Evolutionary conservation across 2,329 filamentous ascomycete genomes (phyloP).

Genomic region (Cucurbitaria berberidis): DNA sequence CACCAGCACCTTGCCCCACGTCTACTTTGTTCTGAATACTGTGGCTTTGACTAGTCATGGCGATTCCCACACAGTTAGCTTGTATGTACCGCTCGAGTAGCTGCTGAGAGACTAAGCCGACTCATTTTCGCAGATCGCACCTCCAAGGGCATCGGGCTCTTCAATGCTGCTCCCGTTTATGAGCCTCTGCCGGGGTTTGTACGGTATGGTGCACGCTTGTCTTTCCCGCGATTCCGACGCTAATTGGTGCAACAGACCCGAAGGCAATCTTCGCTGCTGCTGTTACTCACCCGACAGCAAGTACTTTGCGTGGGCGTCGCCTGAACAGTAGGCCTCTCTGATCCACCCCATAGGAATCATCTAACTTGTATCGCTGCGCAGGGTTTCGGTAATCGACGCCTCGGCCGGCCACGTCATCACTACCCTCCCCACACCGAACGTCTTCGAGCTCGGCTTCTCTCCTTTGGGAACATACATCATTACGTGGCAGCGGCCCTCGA

Average conservation of each 20-base stretch:
- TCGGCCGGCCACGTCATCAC: slow-evolving; percentile 76
- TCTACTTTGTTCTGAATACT: slow-evolving; percentile 52
- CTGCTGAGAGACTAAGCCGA: slow-evolving; percentile 14
- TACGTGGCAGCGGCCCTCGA: slow-evolving; percentile 92
- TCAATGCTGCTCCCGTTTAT: slow-evolving; percentile 91
- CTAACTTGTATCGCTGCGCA: slow-evolving; percentile 38
- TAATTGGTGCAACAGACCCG: slow-evolving; percentile 64
- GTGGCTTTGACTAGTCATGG: slow-evolving; percentile 96
- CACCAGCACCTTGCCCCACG: slow-evolving; percentile 39
- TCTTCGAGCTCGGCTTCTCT: slow-evolving; percentile 95
- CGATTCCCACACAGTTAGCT: slow-evolving; percentile 90
- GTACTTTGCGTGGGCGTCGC: slow-evolving; percentile 94
- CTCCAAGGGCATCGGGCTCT: slow-evolving; percentile 92
- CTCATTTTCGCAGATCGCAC: slow-evolving; percentile 70
- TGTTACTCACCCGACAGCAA: slow-evolving; percentile 94
- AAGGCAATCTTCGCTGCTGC: slow-evolving; percentile 94
- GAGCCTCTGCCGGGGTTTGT: slow-evolving; percentile 80
- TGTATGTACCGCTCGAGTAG: slow-evolving; percentile 58
- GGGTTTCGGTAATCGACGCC: slow-evolving; percentile 84
- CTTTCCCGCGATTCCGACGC: neutral
- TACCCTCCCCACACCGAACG: slow-evolving; percentile 77
- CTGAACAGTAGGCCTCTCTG: slow-evolving; percentile 64
- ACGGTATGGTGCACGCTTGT: slow-evolving; percentile 50
- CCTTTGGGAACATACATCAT: slow-evolving; percentile 90
- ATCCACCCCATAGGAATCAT: neutral